These are phyloP conservation scores for Podospora australis DNA, from an alignment of 495 filamentous ascomycete species.

Conservation along the genomic window DNA sequence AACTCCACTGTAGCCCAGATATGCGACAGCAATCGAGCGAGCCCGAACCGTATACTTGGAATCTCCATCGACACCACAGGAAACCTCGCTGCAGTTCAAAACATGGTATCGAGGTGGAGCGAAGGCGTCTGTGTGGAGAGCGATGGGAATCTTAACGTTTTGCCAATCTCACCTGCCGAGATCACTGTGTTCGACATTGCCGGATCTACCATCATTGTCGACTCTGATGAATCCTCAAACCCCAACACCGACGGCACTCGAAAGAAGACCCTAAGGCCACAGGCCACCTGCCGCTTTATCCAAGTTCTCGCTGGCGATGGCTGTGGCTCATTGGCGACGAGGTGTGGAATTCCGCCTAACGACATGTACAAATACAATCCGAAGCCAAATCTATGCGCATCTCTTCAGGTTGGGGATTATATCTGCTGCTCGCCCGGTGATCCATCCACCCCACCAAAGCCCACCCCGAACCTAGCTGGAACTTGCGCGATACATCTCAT, in stretches of 20 bases:
- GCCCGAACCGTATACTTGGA: neutral
- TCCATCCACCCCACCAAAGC: constrained; percentile 31
- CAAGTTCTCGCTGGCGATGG: no score
- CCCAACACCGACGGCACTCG: no score
- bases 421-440: constrained; percentile 42
- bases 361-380: constrained; percentile 39
- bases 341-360: constrained; percentile 34
- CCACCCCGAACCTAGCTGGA: constrained; percentile 29
- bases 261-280: no score
- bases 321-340: constrained; percentile 16
- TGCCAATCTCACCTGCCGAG: no score
- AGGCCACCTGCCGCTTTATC: no score
- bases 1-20: constrained; percentile 4
- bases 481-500: constrained; percentile 33
- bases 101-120: constrained; percentile 5
- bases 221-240: no score
- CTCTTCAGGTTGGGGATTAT: constrained; percentile 27
- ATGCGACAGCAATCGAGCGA: neutral
- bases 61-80: neutral
- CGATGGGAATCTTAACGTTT: no score
- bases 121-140: constrained; percentile 2
- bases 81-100: constrained; percentile 1
- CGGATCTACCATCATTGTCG: no score
- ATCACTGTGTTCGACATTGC: no score
- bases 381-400: constrained; percentile 29